Evolutionary conservation across 2,329 filamentous ascomycete genomes (phyloP), one percentile per base, ranked within the genome.

Genomic region (Aulographum hederae): DNA sequence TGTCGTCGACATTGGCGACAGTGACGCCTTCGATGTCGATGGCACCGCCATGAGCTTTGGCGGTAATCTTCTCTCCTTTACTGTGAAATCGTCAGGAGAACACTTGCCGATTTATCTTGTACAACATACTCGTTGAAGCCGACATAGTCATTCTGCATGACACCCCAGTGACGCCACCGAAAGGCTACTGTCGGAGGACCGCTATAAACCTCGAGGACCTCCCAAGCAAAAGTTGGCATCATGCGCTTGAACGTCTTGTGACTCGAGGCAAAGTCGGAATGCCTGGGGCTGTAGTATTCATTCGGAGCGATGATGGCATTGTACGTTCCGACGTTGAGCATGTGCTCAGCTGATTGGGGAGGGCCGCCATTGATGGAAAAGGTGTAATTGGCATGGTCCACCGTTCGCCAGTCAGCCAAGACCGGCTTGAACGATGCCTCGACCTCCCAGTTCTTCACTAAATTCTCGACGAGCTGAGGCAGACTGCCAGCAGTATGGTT

Each of bases 401-500:
- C 61, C 2, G 73, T 78, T 28, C 72, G 63, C 73, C 73, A 78
- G 50, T 78, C 68, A 3, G 52, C 42, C 6, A 76, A 56, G 12
- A 58, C 43, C 5, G 62, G 61, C 52, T 78, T 78, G 63, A 73
- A 76, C 0, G 69, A 75, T 1, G 73, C 73, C 48, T 78, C 73
- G 32, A 77, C 65, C 48, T 78, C 73, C 73, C 73, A 78, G 47
- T 78, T 78, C 55, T 78, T 77, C 45, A 78, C 72, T 2, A 78
- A 62, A 44, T 77, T 78, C 47, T 77, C 65, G 25, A 78, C 71
- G 4, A 78, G 61, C 30, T 62, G 52, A 11, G 67, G 62, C 3
- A 78, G 61, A 34, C 63, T 70, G 21, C 58, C 60, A 3, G 67
- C 56, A 28, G 52, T 50, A 47, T 77, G 73, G 42, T 51, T 61